Base-by-base conservation (phyloP, 768 basidiomycete genomes). In the Pseudohyphozyma bogoriensis region DNA sequence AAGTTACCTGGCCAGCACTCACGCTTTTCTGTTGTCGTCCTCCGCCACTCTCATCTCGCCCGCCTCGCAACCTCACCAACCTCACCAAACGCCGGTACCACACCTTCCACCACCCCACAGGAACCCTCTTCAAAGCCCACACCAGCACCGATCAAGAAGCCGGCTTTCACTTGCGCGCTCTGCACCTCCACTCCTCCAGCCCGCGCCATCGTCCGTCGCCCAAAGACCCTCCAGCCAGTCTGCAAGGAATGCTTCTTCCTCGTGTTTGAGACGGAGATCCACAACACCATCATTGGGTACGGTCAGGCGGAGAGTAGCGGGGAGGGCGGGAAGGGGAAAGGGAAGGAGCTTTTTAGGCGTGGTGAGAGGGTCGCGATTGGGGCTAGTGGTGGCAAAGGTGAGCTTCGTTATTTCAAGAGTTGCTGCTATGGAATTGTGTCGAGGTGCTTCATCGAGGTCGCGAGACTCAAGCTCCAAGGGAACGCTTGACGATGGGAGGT, bases 251-350 rank as follows among this genome's bases (percentile, higher is more conserved):
- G 95, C 72, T 95, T 92, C 76, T 99, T 89, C 78, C 83, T 83
- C 67, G 91, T 96, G 42, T 99, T 99, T 69, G 95, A 99, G 78
- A 93, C 90, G 1, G 95, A 99, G 73, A 85, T 99, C 32, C 95
- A 99, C 77, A 86, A 92, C 72, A 96, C 95, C 1, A 96, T 97
- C 71, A 83, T 78, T 9, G 80, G 87, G 69, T 81, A 49, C 29
- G 65, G 65, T 4, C 62, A 63, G 36, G 65, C 62, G 1, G 65
- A 63, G 29, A 47, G 50, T 35, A 29, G 13, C 8, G 36, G 28
- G 18, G 47, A 10, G 16, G 58, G 33, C 26, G 32, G 33, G 26
- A 42, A 45, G 44, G 53, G 46, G 22, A 44, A 32, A 33, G 28
- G 44, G 31, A 88, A 15, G 64, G 77, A 78, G 57, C 78, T 99